Percentiles rank a stretch among this genome's conserved stretches.
phyloP scores from a whole-genome alignment of 768 basidiomycete genomes.

The Sutorius australiensis region DNA sequence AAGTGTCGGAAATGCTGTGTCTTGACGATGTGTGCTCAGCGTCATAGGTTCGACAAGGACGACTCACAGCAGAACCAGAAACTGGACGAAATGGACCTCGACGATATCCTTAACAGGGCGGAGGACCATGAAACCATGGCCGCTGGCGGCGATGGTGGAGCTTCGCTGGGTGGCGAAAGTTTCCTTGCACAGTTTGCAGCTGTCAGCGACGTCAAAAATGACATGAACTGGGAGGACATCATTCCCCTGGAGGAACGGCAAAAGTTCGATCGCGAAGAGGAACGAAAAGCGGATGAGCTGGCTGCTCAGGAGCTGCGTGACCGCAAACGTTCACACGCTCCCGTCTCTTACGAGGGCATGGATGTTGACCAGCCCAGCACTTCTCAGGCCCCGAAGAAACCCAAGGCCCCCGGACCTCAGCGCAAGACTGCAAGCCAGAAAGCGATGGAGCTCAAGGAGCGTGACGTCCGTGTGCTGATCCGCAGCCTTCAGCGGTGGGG shows the following conservation, averaged over 20 bases:
- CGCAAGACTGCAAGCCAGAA: constrained; percentile 92
- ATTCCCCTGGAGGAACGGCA: constrained; percentile 91
- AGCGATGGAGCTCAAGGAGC: constrained; percentile 94
- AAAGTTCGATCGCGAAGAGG: constrained; percentile 77
- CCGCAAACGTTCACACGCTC: constrained; percentile 81
- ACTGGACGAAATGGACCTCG: constrained; percentile 98
- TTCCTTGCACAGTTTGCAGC: constrained; percentile 95
- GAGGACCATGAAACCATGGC: constrained; percentile 96
- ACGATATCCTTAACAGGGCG: constrained; percentile 94
- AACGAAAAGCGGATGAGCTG: constrained; percentile 68
- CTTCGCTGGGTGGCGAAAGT: constrained; percentile 95
- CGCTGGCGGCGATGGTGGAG: constrained; percentile 74
- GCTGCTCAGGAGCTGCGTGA: constrained; percentile 64
- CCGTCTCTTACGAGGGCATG: constrained; percentile 91
- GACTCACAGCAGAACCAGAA: constrained; percentile 90
- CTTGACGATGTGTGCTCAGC: constrained; percentile 7
- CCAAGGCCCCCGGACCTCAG: constrained; percentile 64
- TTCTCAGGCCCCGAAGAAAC: constrained; percentile 66
- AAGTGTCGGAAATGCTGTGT: constrained; percentile 27
- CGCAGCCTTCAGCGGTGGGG: constrained; percentile 97
- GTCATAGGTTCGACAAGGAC: constrained; percentile 90
- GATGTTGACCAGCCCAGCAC: constrained; percentile 73
- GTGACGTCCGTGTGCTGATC: constrained; percentile 93
- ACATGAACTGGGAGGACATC: constrained; percentile 99
- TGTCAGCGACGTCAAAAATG: constrained; percentile 97